phyloP scores from a whole-genome alignment of 2,329 filamentous ascomycete genomes.

The Cladophialophora carrionii region DNA sequence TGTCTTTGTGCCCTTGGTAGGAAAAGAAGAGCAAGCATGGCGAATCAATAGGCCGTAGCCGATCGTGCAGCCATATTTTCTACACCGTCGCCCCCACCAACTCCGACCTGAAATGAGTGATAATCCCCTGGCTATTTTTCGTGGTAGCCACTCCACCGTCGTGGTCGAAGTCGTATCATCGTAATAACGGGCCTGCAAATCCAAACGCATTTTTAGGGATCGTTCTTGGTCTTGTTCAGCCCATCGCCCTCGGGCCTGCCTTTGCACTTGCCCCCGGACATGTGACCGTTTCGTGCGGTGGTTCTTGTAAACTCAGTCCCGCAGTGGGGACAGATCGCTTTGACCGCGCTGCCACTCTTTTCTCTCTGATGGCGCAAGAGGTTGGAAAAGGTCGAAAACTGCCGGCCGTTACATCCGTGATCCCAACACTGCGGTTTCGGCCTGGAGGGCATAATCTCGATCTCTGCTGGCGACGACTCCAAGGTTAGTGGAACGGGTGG shows the following conservation, averaged over 20 bases:
- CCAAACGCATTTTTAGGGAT: conserved; percentile 3
- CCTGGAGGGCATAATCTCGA: conserved; percentile 50
- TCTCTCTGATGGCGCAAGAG: conserved; percentile 89
- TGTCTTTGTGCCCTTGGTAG: conserved; percentile 3
- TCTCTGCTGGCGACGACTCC: conserved; percentile 34
- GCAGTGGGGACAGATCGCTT: conserved; percentile 87
- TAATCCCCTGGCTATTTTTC: neutral
- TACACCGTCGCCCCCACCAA: neutral
- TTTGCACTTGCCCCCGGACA: conserved; percentile 90
- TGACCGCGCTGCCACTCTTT: conserved; percentile 87
- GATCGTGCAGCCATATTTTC: conserved; percentile 1
- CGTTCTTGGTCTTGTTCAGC: conserved; percentile 20
- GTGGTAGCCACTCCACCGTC: conserved; percentile 1
- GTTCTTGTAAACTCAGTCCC: conserved; percentile 92
- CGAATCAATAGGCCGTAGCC: neutral
- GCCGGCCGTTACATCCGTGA: conserved; percentile 91
- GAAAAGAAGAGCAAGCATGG: neutral
- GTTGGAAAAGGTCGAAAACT: conserved; percentile 97
- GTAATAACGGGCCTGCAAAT: conserved; percentile 14
- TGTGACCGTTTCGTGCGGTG: conserved; percentile 83
- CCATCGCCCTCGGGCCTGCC: conserved; percentile 42
- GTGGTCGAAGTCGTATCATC: conserved; percentile 24
- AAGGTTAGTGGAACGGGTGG: conserved; percentile 29
- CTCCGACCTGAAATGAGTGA: conserved; percentile 4
- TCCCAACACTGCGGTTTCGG: conserved; percentile 98